Percentiles rank a stretch among this genome's conserved stretches.
These are phyloP conservation scores for Phytophthora brassicae DNA, from an alignment of 352 stramenopile species.

Conservation along the genomic window DNA sequence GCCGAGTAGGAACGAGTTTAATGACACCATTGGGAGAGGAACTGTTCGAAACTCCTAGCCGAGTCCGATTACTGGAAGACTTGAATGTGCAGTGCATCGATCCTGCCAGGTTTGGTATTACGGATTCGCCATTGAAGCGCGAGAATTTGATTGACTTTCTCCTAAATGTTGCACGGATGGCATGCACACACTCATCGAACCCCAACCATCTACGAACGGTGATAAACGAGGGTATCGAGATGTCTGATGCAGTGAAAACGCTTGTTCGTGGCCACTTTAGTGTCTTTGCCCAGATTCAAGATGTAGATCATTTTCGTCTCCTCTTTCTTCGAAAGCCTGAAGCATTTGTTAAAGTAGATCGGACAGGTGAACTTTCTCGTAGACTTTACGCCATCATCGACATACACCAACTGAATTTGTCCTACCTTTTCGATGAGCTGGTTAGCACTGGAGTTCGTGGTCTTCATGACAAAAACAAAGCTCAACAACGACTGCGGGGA, in stretches of 20 bases:
- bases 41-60: constrained; percentile 52
- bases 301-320: constrained; percentile 59
- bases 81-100: constrained; percentile 61
- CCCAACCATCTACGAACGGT: constrained; percentile 40
- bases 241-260: constrained; percentile 51
- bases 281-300: constrained; percentile 63
- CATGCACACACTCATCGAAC: constrained; percentile 40
- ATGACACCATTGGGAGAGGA: constrained; percentile 23
- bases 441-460: constrained; percentile 10
- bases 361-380: neutral
- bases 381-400: constrained; percentile 35
- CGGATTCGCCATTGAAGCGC: constrained; percentile 45
- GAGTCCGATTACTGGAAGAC: constrained; percentile 55
- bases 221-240: constrained; percentile 56
- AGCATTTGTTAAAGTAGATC: neutral
- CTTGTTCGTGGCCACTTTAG: constrained; percentile 58
- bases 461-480: constrained; percentile 12
- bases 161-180: constrained; percentile 49
- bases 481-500: neutral
- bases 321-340: constrained; percentile 45
- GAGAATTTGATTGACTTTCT: constrained; percentile 54
- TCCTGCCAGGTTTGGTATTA: constrained; percentile 44
- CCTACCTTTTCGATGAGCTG: constrained; percentile 48
- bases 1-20: neutral
- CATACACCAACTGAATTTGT: constrained; percentile 35